phyloP scores from a whole-genome alignment of 495 filamentous ascomycete genomes.

The Elaphomyces granulatus region DNA sequence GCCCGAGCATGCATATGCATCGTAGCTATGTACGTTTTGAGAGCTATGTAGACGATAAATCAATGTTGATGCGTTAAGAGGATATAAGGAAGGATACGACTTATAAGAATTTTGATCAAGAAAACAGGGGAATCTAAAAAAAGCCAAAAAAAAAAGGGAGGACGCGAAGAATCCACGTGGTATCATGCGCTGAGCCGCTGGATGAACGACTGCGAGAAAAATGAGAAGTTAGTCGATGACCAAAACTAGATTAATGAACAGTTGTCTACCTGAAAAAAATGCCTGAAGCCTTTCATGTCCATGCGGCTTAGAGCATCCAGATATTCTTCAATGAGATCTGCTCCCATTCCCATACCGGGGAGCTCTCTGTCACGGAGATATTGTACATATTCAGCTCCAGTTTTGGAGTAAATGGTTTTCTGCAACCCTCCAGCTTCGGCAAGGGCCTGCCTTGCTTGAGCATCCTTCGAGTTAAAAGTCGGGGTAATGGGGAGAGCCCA shows the following conservation, averaged over 20 bases:
- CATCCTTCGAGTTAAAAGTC: slow-evolving; percentile 69
- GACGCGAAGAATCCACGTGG: slow-evolving; percentile 11
- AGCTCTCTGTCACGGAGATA: slow-evolving; percentile 41
- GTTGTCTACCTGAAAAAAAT: slow-evolving; percentile 42
- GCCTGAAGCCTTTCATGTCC: slow-evolving; percentile 39
- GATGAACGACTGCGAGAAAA: slow-evolving; percentile 26
- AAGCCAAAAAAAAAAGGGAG: slow-evolving; percentile 7
- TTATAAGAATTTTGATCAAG: slow-evolving; percentile 6
- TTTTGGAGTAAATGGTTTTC: slow-evolving; percentile 75
- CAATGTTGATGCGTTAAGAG: slow-evolving; percentile 24
- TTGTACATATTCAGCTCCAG: slow-evolving; percentile 46
- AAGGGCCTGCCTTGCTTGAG: slow-evolving; percentile 69
- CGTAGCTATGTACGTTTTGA: slow-evolving; percentile 8
- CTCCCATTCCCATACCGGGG: slow-evolving; percentile 38
- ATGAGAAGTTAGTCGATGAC: slow-evolving; percentile 1
- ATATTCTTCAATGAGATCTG: slow-evolving; percentile 40
- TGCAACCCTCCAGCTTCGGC: slow-evolving; percentile 74
- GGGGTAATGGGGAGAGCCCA: slow-evolving; percentile 70
- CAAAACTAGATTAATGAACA: slow-evolving; percentile 5
- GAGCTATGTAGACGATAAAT: slow-evolving; percentile 13
- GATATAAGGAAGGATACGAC: slow-evolving; percentile 25
- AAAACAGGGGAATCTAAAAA: slow-evolving; percentile 1
- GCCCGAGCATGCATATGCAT: slow-evolving; percentile 7
- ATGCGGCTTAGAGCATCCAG: slow-evolving; percentile 35
- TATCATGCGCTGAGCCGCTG: slow-evolving; percentile 34